Evolutionary conservation across 1,139 yeast species (phyloP), one percentile per base, ranked within the genome.

Genomic region (Meyerozyma athensensis): DNA sequence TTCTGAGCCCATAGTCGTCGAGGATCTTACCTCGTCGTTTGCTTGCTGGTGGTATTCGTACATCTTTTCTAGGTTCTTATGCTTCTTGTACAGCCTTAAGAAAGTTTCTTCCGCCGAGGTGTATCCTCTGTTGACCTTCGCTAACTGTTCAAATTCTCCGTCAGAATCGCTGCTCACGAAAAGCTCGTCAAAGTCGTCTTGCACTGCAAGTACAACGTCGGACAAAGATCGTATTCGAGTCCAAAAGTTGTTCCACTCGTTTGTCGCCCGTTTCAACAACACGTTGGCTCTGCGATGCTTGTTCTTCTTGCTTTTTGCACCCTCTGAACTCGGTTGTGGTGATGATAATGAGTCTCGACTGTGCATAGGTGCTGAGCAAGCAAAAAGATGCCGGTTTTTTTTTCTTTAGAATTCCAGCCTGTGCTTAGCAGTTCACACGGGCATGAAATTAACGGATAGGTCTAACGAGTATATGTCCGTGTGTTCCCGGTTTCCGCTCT

Each of bases 131-230:
- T 48, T 43, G 18, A 43, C 35, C 24, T 50, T 48, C 5, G 54
- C 47, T 19, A 59, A 39, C 33, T 52, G 48, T 23, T 63, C 68
- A 21, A 59, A 40, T 10, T 58, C 53, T 8, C 40, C 56, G 38
- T 58, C 65, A 28, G 52, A 48, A 39, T 65, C 72, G 19, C 59
- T 50, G 22, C 63, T 65, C 14, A 59, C 63, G 47, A 75, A 75
- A 10, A 74, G 51, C 30, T 70, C 74, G 16, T 63, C 69, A 2
- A 69, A 58, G 1, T 58, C 53, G 43, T 68, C 74, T 50, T 71
- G 72, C 13, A 65, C 59, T 16, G 57, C 54, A 37, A 71, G 61
- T 7, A 65, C 67, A 30, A 66, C 72, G 46, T 72, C 75, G 3
- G 77, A 63, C 2, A 74, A 43, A 8, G 64, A 51, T 38, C 61